phyloP scores from a whole-genome alignment of 306 rosid genomes.

The Benincasa hispida region DNA sequence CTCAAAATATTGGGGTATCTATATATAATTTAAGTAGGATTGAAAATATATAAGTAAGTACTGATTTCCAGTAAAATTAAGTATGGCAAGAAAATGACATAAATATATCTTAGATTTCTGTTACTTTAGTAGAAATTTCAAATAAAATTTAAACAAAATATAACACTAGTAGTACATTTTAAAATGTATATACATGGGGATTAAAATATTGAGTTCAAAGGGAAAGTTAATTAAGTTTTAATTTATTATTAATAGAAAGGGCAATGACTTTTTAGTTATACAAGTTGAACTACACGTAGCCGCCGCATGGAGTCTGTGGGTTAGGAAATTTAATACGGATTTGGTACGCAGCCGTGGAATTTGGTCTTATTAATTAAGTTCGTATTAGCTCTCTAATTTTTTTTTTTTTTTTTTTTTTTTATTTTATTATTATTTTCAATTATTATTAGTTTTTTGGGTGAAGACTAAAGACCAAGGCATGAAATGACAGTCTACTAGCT shows the following conservation, averaged over 20 bases:
- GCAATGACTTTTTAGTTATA: neutral
- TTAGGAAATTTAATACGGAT: neutral
- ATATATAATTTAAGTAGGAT: too few species aligned
- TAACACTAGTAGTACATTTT: too few species aligned
- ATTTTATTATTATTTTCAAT: neutral
- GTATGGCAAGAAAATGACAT: too few species aligned
- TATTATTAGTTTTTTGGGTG: neutral
- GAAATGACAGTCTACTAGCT: neutral
- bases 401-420: neutral
- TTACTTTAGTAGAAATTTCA: too few species aligned
- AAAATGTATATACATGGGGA: too few species aligned
- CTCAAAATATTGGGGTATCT: too few species aligned
- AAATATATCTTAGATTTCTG: too few species aligned
- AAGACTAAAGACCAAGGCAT: neutral
- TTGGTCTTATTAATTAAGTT: neutral
- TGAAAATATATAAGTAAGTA: too few species aligned
- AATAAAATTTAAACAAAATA: too few species aligned
- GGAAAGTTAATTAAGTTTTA: too few species aligned
- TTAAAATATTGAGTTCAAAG: too few species aligned
- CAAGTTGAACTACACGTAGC: neutral
- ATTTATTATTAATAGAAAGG: neutral
- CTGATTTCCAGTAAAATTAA: too few species aligned
- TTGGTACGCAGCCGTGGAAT: neutral
- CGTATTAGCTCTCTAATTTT: neutral
- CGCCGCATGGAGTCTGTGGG: neutral